Percentiles rank a stretch among this genome's conserved stretches.
Evolutionary conservation across 495 filamentous ascomycete genomes (phyloP).

Genomic region (Cryomyces minteri): DNA sequence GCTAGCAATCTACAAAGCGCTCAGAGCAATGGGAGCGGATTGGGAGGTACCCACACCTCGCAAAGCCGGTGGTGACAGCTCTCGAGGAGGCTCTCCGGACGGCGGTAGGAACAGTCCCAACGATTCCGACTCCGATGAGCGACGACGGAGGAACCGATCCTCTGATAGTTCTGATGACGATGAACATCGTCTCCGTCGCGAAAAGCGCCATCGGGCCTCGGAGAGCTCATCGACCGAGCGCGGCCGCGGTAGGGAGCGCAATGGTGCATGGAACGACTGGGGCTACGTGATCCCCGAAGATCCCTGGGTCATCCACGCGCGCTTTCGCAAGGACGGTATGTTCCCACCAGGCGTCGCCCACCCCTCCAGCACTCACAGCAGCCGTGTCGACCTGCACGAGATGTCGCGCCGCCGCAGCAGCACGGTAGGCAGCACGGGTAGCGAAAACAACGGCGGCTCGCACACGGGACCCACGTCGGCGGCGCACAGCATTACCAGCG

Average conservation of each 20-base stretch:
- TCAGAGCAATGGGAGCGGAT: slow-evolving; percentile 67
- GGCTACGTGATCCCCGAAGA: slow-evolving; percentile 75
- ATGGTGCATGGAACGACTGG: slow-evolving; percentile 18
- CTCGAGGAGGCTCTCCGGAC: slow-evolving; percentile 1
- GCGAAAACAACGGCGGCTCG: slow-evolving; percentile 8
- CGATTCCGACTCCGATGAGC: slow-evolving; percentile 8
- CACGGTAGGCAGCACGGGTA: slow-evolving; percentile 22
- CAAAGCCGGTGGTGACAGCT: slow-evolving; percentile 16
- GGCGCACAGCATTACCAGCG: slow-evolving; percentile 1
- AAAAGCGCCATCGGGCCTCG: slow-evolving; percentile 7
- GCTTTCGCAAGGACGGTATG: slow-evolving; percentile 65
- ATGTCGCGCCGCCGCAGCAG: slow-evolving; percentile 26
- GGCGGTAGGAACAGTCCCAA: not conserved
- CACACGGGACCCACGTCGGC: not conserved
- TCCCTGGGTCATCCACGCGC: slow-evolving; percentile 86
- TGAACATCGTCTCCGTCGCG: not conserved
- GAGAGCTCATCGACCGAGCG: not conserved
- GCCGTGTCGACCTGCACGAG: slow-evolving; percentile 32
- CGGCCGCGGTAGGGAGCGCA: slow-evolving; percentile 8
- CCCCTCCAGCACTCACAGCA: slow-evolving; percentile 35
- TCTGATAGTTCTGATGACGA: slow-evolving; percentile 4
- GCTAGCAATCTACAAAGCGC: slow-evolving; percentile 79
- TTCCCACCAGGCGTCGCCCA: slow-evolving; percentile 30
- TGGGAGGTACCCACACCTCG: slow-evolving; percentile 46
- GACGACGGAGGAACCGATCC: slow-evolving; percentile 11